phyloP scores from a whole-genome alignment of 2,329 filamentous ascomycete genomes.

The Ophiocordyceps unilateralis region DNA sequence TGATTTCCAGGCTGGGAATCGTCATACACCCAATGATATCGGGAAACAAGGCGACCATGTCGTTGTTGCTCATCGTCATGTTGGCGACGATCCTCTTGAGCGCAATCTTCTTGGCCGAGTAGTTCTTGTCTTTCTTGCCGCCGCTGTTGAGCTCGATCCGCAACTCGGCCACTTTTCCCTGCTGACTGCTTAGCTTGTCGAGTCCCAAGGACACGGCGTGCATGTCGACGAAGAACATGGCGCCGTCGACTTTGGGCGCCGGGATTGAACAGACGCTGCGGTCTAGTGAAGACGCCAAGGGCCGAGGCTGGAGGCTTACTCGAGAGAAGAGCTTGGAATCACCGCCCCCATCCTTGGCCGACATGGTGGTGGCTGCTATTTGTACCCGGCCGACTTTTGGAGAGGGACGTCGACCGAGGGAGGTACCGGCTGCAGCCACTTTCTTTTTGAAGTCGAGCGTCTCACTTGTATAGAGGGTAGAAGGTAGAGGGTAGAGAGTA shows the following conservation, averaged over 20 bases:
- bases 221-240: slow-evolving; percentile 27
- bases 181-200: slow-evolving; percentile 37
- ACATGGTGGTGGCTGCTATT: slow-evolving; percentile 24
- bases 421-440: too few species aligned
- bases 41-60: slow-evolving; percentile 94
- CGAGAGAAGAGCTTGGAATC: slow-evolving; percentile 99
- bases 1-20: slow-evolving; percentile 87
- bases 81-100: slow-evolving; percentile 99
- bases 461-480: too few species aligned
- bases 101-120: slow-evolving; percentile 86
- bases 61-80: slow-evolving; percentile 99
- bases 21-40: slow-evolving; percentile 94
- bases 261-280: neutral
- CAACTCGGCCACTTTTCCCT: slow-evolving; percentile 98
- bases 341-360: slow-evolving; percentile 47
- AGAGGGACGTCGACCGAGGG: neutral
- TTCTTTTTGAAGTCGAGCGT: too few species aligned
- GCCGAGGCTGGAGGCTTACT: slow-evolving; percentile 36
- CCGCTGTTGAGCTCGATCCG: slow-evolving; percentile 85
- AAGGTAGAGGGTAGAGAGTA: too few species aligned
- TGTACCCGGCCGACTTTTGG: slow-evolving; percentile 3
- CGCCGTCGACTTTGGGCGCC: neutral
- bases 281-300: slow-evolving; percentile 2
- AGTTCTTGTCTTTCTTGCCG: slow-evolving; percentile 96
- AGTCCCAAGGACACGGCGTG: slow-evolving; percentile 29